phyloP scores from a whole-genome alignment of 148 eudicot species.

The Amaranthus hypochondriacus region DNA sequence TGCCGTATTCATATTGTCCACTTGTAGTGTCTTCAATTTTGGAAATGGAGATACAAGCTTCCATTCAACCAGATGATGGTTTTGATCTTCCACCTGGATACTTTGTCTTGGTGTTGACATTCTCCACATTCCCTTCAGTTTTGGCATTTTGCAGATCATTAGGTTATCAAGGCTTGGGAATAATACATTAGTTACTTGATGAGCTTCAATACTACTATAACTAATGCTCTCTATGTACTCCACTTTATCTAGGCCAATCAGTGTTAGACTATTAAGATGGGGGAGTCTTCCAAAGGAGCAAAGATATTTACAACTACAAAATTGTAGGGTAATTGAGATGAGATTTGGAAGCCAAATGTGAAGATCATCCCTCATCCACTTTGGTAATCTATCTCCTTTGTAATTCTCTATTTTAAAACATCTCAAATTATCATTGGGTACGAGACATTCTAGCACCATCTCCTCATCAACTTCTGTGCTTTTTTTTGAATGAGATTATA shows the following conservation, averaged over 20 bases:
- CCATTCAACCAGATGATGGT: neutral
- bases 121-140: constrained; percentile 8
- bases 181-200: no score
- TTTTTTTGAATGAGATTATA: neutral
- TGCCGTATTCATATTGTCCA: constrained; percentile 1
- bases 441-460: constrained; percentile 9
- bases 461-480: neutral
- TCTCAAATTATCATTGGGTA: constrained; percentile 5
- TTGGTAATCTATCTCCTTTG: constrained; percentile 7
- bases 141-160: neutral
- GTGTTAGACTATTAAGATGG: no score
- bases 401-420: neutral
- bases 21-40: neutral
- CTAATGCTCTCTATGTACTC: constrained; percentile 9
- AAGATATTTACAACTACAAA: neutral
- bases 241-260: constrained; percentile 1
- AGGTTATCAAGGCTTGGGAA: constrained; percentile 2
- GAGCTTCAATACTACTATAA: neutral
- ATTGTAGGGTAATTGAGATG: neutral
- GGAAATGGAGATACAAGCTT: constrained; percentile 10
- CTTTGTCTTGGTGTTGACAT: neutral
- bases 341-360: constrained; percentile 7
- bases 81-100: neutral
- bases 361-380: constrained; percentile 13
- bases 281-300: constrained; percentile 19